Conservation (phyloP, 2,329 filamentous ascomycete genomes). For the Alternaria arbusti region DNA sequence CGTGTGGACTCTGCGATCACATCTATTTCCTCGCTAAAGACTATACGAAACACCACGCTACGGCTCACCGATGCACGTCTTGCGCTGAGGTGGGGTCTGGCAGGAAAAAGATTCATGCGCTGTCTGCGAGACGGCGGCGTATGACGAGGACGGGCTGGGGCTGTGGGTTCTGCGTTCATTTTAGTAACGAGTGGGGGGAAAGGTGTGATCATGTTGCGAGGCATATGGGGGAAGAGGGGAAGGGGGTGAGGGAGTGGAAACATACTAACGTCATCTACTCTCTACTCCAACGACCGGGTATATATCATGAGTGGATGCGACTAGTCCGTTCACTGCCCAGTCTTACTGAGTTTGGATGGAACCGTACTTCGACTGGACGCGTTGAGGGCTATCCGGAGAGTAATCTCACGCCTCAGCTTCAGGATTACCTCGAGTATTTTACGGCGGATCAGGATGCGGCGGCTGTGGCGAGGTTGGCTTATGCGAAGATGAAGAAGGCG, state of each 20-base stretch:
- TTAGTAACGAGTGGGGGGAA: conserved; percentile 65
- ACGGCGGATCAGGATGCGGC: conserved; percentile 19
- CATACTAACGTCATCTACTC: conserved; percentile 70
- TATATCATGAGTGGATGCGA: conserved; percentile 62
- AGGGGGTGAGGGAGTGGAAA: conserved; percentile 68
- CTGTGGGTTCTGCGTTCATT: conserved; percentile 70
- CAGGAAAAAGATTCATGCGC: conserved; percentile 52
- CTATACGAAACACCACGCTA: conserved; percentile 69
- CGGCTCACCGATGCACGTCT: conserved; percentile 65
- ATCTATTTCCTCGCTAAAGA: conserved; percentile 71
- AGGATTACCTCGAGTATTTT: conserved; percentile 40
- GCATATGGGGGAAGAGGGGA: conserved; percentile 62
- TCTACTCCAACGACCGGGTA: conserved; percentile 66
- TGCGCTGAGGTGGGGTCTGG: conserved; percentile 50
- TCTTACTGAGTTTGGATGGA: conserved; percentile 29
- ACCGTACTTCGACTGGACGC: conserved; percentile 29
- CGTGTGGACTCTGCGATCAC: conserved; percentile 68
- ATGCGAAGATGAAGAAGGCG: conserved; percentile 17
- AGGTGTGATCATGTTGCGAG: conserved; percentile 70
- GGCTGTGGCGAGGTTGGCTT: conserved; percentile 31
- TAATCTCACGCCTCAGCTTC: conserved; percentile 24
- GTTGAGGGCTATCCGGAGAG: conserved; percentile 40
- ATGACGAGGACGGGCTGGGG: conserved; percentile 65
- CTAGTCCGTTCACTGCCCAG: conserved; percentile 24
- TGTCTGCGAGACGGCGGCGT: conserved; percentile 47